A percentile compares a stretch with the other conserved stretches of the same genome.
phyloP scores from a whole-genome alignment of 1,139 yeast species.

The Lizanozyma gosingica region DNA sequence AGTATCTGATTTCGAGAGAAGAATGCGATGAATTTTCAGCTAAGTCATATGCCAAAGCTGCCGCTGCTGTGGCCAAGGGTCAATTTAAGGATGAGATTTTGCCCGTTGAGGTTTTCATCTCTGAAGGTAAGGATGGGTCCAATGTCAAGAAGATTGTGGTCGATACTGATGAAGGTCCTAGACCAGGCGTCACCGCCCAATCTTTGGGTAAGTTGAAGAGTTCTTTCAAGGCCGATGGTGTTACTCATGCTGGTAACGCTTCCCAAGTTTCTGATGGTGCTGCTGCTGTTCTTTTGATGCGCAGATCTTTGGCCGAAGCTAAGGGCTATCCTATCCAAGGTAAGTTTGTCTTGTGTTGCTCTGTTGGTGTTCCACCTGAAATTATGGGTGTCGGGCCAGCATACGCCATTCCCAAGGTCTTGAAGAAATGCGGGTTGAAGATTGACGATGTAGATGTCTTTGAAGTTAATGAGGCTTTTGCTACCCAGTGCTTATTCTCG shows the following conservation, averaged over 20 bases:
- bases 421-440: slow-evolving; percentile 46
- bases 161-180: slow-evolving; percentile 23
- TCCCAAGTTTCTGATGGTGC: slow-evolving; percentile 38
- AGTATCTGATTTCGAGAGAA: slow-evolving; percentile 25
- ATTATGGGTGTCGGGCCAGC: slow-evolving; percentile 37
- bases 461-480: slow-evolving; percentile 95
- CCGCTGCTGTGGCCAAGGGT: slow-evolving; percentile 24
- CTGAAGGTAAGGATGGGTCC: slow-evolving; percentile 11
- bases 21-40: slow-evolving; percentile 34
- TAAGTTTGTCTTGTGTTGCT: slow-evolving; percentile 28
- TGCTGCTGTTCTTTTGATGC: slow-evolving; percentile 28
- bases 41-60: slow-evolving; percentile 26
- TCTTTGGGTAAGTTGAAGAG: slow-evolving; percentile 23
- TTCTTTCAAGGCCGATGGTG: slow-evolving; percentile 25
- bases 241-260: slow-evolving; percentile 34
- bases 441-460: slow-evolving; percentile 62
- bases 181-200: slow-evolving; percentile 19
- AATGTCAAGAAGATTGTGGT: slow-evolving; percentile 11
- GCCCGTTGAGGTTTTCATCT: slow-evolving; percentile 21
- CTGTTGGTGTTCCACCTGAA: slow-evolving; percentile 28
- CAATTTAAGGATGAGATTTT: slow-evolving; percentile 28
- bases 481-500: slow-evolving; percentile 84
- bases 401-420: slow-evolving; percentile 25
- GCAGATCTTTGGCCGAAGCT: slow-evolving; percentile 25
- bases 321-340: slow-evolving; percentile 29